Conservation (phyloP, 2,329 filamentous ascomycete genomes). For the Cladosporium sphaerospermum region DNA sequence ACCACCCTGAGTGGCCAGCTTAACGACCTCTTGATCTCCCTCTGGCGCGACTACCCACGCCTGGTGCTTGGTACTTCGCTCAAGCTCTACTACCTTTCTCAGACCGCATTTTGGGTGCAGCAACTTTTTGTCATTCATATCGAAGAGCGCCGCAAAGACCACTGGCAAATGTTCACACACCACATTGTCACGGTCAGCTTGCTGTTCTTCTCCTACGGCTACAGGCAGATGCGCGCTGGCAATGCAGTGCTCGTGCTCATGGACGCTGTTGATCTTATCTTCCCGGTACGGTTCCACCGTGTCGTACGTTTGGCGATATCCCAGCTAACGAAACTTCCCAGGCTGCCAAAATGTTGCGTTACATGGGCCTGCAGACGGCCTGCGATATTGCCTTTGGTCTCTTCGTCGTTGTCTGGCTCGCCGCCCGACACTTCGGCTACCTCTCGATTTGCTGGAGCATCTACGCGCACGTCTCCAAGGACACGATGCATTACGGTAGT, state of each 20-base stretch:
- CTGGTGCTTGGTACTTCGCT: constrained; percentile 66
- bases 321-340: background rate
- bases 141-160: constrained; percentile 88
- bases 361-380: constrained; percentile 65
- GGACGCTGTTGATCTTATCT: constrained; percentile 84
- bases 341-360: constrained; percentile 84
- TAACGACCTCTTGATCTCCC: constrained; percentile 25
- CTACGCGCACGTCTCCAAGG: constrained; percentile 56
- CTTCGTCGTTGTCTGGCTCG: constrained; percentile 81
- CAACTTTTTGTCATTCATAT: constrained; percentile 92
- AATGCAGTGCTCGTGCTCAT: constrained; percentile 86
- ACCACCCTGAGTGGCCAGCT: constrained; percentile 13
- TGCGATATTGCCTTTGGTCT: constrained; percentile 81
- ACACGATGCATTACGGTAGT: constrained; percentile 61
- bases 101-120: constrained; percentile 90
- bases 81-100: constrained; percentile 85
- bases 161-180: constrained; percentile 92
- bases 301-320: background rate
- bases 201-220: constrained; percentile 75
- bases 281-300: constrained; percentile 58
- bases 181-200: constrained; percentile 84
- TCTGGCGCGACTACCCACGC: constrained; percentile 82
- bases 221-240: constrained; percentile 79
- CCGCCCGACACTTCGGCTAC: constrained; percentile 77
- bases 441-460: constrained; percentile 76